Percentiles rank a stretch among this genome's conserved stretches.
Evolutionary conservation across 805 yeast species (phyloP).

Genomic region (Wickerhamiella nectarea): DNA sequence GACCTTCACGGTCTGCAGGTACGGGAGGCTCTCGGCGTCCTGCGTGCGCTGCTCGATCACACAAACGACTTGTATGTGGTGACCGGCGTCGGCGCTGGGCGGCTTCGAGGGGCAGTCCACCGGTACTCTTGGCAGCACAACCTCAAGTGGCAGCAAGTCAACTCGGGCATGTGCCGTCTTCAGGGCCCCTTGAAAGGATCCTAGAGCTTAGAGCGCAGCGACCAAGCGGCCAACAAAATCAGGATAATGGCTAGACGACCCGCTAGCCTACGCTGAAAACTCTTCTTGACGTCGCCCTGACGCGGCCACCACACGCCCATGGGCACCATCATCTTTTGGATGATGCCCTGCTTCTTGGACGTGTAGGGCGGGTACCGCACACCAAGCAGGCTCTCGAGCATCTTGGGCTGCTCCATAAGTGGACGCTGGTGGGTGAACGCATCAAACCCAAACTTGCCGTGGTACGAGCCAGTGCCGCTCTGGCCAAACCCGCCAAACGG

Average conservation of each 20-base stretch:
- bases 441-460: constrained; percentile 54
- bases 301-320: constrained; percentile 28
- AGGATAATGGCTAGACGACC: constrained; percentile 11
- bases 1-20: constrained; percentile 3
- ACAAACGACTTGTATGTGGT: not conserved
- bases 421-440: constrained; percentile 71
- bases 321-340: constrained; percentile 20
- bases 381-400: constrained; percentile 46
- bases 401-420: constrained; percentile 46
- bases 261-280: constrained; percentile 14
- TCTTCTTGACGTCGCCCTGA: constrained; percentile 25
- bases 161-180: not conserved
- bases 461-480: constrained; percentile 76
- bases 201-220: not conserved
- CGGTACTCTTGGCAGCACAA: not conserved
- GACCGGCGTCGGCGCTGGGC: not conserved
- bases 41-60: not conserved
- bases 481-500: constrained; percentile 90
- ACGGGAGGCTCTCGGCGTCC: constrained; percentile 1
- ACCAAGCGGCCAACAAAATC: constrained; percentile 9
- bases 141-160: not conserved
- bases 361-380: constrained; percentile 55
- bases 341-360: constrained; percentile 24
- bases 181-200: not conserved
- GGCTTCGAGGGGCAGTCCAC: not conserved